Conservation (phyloP, 2,329 filamentous ascomycete species). For the Claviceps sorghi region DNA sequence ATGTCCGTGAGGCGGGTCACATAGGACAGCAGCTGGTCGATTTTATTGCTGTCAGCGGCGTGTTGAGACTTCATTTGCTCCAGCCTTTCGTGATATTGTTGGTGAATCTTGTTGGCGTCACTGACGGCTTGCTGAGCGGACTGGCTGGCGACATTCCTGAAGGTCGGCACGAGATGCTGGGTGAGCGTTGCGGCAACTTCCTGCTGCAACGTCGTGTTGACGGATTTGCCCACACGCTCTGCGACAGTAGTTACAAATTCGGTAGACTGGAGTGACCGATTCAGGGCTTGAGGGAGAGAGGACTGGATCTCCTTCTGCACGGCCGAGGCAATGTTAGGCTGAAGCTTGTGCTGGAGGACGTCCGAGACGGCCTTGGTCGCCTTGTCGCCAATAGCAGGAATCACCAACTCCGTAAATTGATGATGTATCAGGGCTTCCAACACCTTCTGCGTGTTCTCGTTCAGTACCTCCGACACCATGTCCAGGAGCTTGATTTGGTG, state of each 20-base stretch:
- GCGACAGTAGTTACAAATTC: slow-evolving; percentile 55
- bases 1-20: slow-evolving; percentile 54
- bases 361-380: slow-evolving; percentile 56
- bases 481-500: slow-evolving; percentile 41
- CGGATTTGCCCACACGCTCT: slow-evolving; percentile 53
- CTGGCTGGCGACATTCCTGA: slow-evolving; percentile 49
- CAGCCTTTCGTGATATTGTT: slow-evolving; percentile 38
- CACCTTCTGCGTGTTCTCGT: slow-evolving; percentile 53
- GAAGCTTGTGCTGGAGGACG: slow-evolving; percentile 54
- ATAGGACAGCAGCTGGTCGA: slow-evolving; percentile 55
- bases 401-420: slow-evolving; percentile 59
- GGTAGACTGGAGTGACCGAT: slow-evolving; percentile 47
- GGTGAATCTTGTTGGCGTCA: slow-evolving; percentile 55
- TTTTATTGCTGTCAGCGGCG: slow-evolving; percentile 43
- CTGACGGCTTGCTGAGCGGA: slow-evolving; percentile 52
- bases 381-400: slow-evolving; percentile 58
- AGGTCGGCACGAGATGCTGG: slow-evolving; percentile 48
- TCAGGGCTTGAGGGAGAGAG: slow-evolving; percentile 49
- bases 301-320: slow-evolving; percentile 62
- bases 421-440: slow-evolving; percentile 61
- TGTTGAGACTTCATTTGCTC: slow-evolving; percentile 36
- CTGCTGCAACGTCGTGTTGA: slow-evolving; percentile 54
- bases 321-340: slow-evolving; percentile 47
- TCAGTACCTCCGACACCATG: slow-evolving; percentile 45
- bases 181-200: slow-evolving; percentile 49